Conservation (phyloP, 768 basidiomycete genomes). For the Psilocybe azurescens region DNA sequence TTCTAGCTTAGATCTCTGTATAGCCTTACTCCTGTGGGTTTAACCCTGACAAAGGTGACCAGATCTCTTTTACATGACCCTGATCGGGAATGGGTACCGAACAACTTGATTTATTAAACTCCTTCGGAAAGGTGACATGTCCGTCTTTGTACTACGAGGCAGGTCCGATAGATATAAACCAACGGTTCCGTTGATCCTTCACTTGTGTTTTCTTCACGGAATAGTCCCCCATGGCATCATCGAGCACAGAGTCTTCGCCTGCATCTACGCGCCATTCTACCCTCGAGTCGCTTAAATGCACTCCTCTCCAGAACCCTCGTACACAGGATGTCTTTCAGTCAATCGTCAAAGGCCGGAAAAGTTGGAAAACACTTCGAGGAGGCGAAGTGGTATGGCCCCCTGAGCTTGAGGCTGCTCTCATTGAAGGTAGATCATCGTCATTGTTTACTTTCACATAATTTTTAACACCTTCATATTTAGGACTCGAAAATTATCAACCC, state of each 20-base stretch:
- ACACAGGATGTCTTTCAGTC: conserved; percentile 68
- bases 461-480: conserved; percentile 38
- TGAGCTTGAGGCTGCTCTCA: conserved; percentile 75
- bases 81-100: conserved; percentile 33
- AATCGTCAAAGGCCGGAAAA: conserved; percentile 72
- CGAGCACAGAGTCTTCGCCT: conserved; percentile 24
- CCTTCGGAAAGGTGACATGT: conserved; percentile 30
- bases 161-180: conserved; percentile 36
- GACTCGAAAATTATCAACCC: conserved; percentile 74
- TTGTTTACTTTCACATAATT: conserved; percentile 4
- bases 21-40: conserved; percentile 40
- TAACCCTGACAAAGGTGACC: conserved; percentile 33
- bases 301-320: conserved; percentile 36
- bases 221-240: conserved; percentile 27
- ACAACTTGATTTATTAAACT: conserved; percentile 36
- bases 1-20: conserved; percentile 34
- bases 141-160: conserved; percentile 25
- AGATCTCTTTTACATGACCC: conserved; percentile 35
- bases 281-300: conserved; percentile 30
- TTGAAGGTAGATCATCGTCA: conserved; percentile 59
- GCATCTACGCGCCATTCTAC: conserved; percentile 24
- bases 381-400: conserved; percentile 84
- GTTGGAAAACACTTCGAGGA: conserved; percentile 76
- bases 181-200: conserved; percentile 25
- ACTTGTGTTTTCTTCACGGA: conserved; percentile 26